Evolutionary conservation across 768 basidiomycete species (phyloP), one percentile per base, ranked within the genome.

Genomic region (Amylocystis lapponica): DNA sequence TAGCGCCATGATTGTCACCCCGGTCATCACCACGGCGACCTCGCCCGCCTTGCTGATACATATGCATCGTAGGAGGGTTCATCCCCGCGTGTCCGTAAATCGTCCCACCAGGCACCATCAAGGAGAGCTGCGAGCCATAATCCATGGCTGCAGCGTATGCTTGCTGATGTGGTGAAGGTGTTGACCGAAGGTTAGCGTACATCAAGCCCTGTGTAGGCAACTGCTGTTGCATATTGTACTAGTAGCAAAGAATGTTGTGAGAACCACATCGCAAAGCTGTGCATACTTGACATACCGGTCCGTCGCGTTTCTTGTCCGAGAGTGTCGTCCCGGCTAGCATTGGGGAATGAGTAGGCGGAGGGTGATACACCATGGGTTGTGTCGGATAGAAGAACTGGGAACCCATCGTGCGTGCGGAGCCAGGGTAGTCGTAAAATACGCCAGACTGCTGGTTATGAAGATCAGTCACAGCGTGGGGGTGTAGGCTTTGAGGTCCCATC

Each of bases 321-420:
- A 62, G 59, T 17, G 71, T 59, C 43, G 78, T 78, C 19, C 72
- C 63, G n/a, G 69, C 65, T 7, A 72, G 61, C 66, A 82, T 72
- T 20, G 78, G 70, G 5, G 79, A 76, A 41, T 74, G 72, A 21
- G 73, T 62, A 12, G 75, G 66, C 21, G 71, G 68, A 11, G 68
- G 59, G 45, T 77, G 71, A 59, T 79, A 84, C 46, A 84, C 65
- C 56, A 84, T 68, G 5, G 76, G 63, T 54, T 81, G 82, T 12
- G 43, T 54, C 22, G 77, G 69, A 54, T 79, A 83, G 55, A 70
- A 86, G 54, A 71, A 85, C 47, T 77, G 82, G 11, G 80, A 76
- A 26, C 55, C 62, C 10, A 73, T 65, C 4, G 73, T 68, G 33
- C 74, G 71, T 35, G 70, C 64, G 11, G 67, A 54, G 14, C 65